Conservation (phyloP, 805 yeast species). For the Lachancea dasiensis region DNA sequence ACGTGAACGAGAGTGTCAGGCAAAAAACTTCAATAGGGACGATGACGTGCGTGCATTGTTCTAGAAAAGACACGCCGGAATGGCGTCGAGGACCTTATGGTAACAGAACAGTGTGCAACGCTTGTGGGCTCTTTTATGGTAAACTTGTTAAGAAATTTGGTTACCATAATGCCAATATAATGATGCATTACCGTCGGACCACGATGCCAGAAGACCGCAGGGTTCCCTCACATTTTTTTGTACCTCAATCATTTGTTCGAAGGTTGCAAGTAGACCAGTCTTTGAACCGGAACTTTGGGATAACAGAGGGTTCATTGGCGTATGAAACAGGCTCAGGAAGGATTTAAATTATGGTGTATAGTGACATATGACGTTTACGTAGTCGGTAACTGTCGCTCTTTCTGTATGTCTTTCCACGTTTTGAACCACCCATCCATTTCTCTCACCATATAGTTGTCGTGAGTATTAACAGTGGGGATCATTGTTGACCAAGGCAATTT, state of each 20-base stretch:
- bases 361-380: background rate
- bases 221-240: slow-evolving; percentile 23
- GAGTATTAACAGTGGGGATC: slow-evolving; percentile 72
- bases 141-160: slow-evolving; percentile 44
- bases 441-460: slow-evolving; percentile 17
- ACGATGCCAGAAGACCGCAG: slow-evolving; percentile 27
- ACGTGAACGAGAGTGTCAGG: background rate
- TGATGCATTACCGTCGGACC: slow-evolving; percentile 25
- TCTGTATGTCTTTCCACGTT: slow-evolving; percentile 24
- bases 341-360: background rate
- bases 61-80: slow-evolving; percentile 73
- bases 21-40: slow-evolving; percentile 1
- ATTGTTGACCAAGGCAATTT: slow-evolving; percentile 45
- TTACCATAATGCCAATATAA: slow-evolving; percentile 24
- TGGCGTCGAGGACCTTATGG: slow-evolving; percentile 93
- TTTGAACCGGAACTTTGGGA: slow-evolving; percentile 11
- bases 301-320: slow-evolving; percentile 2
- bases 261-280: slow-evolving; percentile 13
- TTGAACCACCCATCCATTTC: slow-evolving; percentile 35
- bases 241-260: slow-evolving; percentile 23
- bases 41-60: slow-evolving; percentile 61
- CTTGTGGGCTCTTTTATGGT: slow-evolving; percentile 78
- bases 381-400: background rate
- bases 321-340: background rate
- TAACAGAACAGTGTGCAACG: slow-evolving; percentile 77